Evolutionary conservation across 208 protist species (phyloP).

Genomic region (Novymonas esmeraldas): DNA sequence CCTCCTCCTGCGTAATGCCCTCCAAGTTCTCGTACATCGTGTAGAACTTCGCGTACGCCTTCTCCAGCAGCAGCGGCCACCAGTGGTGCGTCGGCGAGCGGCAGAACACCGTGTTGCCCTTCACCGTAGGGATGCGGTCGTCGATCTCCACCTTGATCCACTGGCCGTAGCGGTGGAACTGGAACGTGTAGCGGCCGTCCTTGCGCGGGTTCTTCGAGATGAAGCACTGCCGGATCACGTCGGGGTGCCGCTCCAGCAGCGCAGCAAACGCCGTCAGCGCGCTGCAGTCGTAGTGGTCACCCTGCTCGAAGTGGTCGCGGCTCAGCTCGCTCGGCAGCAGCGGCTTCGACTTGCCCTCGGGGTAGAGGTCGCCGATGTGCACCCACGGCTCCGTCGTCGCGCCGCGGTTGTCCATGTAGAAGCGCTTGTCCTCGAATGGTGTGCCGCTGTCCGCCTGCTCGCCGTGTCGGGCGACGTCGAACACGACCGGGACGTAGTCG

Average conservation of each 20-base stretch:
- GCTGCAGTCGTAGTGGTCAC: constrained; percentile 65
- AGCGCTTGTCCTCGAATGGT: constrained; percentile 58
- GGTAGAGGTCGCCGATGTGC: constrained; percentile 75
- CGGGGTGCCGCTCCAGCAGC: constrained; percentile 47
- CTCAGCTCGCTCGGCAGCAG: constrained; percentile 53
- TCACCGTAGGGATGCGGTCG: constrained; percentile 60
- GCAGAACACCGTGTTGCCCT: constrained; percentile 60
- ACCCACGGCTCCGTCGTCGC: constrained; percentile 54
- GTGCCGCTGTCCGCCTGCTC: constrained; percentile 50
- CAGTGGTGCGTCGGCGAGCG: constrained; percentile 66
- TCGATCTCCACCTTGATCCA: constrained; percentile 67
- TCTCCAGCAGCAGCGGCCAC: constrained; percentile 77
- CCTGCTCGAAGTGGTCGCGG: constrained; percentile 59
- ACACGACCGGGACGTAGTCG: constrained; percentile 56
- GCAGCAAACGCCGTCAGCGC: constrained; percentile 55
- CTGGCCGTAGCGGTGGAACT: constrained; percentile 70
- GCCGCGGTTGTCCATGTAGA: constrained; percentile 51
- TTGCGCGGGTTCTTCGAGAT: constrained; percentile 52
- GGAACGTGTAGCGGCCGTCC: constrained; percentile 65
- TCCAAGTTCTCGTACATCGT: constrained; percentile 68
- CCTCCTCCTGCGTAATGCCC: constrained; percentile 53
- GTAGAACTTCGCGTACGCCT: constrained; percentile 88
- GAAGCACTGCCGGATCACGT: constrained; percentile 62
- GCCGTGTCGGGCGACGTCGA: constrained; percentile 1
- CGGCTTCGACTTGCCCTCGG: constrained; percentile 54